Evolutionary conservation across 2,329 filamentous ascomycete genomes (phyloP).

Genomic region (Stemphylium beticola): DNA sequence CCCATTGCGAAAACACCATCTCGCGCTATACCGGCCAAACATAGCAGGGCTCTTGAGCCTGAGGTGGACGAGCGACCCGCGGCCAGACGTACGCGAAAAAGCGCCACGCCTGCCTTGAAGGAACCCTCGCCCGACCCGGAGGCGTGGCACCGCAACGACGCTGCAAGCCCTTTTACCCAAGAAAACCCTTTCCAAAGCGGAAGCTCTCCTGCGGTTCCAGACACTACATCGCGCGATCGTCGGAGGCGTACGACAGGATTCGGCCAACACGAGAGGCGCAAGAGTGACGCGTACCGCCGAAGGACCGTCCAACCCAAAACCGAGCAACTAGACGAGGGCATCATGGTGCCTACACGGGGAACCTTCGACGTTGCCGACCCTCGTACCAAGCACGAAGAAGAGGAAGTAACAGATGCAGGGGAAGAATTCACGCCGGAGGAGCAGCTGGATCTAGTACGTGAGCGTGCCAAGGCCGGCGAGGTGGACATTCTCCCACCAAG

Average conservation of each 20-base stretch:
- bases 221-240: conserved; percentile 51
- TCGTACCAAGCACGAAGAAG: conserved; percentile 49
- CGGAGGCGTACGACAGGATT: conserved; percentile 60
- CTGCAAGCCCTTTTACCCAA: conserved; percentile 76
- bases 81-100: conserved; percentile 48
- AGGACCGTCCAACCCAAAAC: conserved; percentile 51
- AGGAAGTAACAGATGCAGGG: conserved; percentile 66
- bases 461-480: conserved; percentile 65
- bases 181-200: conserved; percentile 95
- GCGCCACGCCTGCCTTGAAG: conserved; percentile 51
- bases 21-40: conserved; percentile 52
- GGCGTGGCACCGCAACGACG: conserved; percentile 49
- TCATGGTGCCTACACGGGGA: conserved; percentile 61
- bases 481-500: conserved; percentile 55
- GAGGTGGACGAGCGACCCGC: conserved; percentile 44
- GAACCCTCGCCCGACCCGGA: conserved; percentile 58
- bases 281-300: conserved; percentile 51
- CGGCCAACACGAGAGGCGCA: conserved; percentile 50
- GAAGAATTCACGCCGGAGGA: conserved; percentile 96
- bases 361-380: conserved; percentile 65
- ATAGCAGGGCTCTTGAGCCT: conserved; percentile 48
- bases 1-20: conserved; percentile 44
- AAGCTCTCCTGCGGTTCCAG: conserved; percentile 65
- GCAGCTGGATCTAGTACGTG: conserved; percentile 74
- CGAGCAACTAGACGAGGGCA: conserved; percentile 59